These are phyloP conservation scores for Thalassiosira hispida DNA, from an alignment of 352 stramenopile genomes.

Conservation along the genomic window DNA sequence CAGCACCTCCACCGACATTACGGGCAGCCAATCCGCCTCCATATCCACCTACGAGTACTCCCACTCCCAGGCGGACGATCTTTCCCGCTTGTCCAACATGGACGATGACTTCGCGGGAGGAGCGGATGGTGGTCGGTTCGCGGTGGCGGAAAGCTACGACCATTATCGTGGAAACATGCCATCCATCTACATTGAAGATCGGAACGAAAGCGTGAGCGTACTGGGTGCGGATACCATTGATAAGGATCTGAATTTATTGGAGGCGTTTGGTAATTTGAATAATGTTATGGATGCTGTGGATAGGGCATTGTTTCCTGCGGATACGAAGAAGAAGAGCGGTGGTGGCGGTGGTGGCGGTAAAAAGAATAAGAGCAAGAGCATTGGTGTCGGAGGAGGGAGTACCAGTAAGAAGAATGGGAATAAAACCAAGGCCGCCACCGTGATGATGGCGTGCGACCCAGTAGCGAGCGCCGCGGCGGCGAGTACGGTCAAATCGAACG, in stretches of 20 bases:
- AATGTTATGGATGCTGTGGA: conserved; percentile 19
- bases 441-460: background rate
- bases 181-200: conserved; percentile 17
- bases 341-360: background rate
- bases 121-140: background rate
- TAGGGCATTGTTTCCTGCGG: conserved; percentile 12
- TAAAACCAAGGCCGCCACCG: too few species aligned
- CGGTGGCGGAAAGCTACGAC: background rate
- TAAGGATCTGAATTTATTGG: conserved; percentile 6
- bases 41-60: too few species aligned
- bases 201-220: background rate
- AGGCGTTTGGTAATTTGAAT: conserved; percentile 3
- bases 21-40: too few species aligned
- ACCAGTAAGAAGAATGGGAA: too few species aligned
- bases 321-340: background rate
- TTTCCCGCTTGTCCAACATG: too few species aligned
- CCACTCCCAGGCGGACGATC: too few species aligned
- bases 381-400: too few species aligned
- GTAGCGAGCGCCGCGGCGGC: too few species aligned
- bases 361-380: background rate
- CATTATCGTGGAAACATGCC: conserved; percentile 6
- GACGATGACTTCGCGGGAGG: too few species aligned
- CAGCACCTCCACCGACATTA: too few species aligned
- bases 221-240: background rate
- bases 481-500: too few species aligned